phyloP scores from a whole-genome alignment of 1,284 basidiomycete species.

The Marasmius sp. region DNA sequence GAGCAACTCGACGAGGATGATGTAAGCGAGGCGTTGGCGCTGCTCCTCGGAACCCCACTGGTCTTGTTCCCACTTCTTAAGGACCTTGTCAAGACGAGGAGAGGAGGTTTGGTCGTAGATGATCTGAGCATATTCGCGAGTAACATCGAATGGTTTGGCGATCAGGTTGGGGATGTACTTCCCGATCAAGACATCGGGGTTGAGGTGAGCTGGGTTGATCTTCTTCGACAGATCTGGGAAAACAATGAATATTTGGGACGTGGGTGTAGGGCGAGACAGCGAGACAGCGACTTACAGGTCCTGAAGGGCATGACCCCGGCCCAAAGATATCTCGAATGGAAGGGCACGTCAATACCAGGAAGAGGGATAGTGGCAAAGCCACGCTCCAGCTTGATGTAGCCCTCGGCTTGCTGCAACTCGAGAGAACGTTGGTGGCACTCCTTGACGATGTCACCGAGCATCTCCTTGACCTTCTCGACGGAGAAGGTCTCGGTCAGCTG shows the following conservation, averaged over 20 bases:
- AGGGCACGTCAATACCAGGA: slow-evolving; percentile 97
- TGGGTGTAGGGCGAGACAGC: slow-evolving; percentile 8
- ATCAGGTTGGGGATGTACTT: slow-evolving; percentile 98
- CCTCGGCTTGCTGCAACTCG: slow-evolving; percentile 79
- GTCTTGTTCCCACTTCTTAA: slow-evolving; percentile 93
- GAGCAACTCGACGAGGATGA: slow-evolving; percentile 93
- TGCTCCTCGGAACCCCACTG: slow-evolving; percentile 82
- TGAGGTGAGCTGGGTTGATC: slow-evolving; percentile 87
- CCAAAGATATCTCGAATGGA: slow-evolving; percentile 99
- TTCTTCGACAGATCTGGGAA: slow-evolving; percentile 92
- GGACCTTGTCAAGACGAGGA: slow-evolving; percentile 88
- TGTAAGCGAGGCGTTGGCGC: slow-evolving; percentile 91
- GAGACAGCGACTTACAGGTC: slow-evolving; percentile 60
- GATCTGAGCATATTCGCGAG: slow-evolving; percentile 88
- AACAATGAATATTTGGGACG: slow-evolving; percentile 19
- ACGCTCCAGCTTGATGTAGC: slow-evolving; percentile 93
- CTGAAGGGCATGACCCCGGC: slow-evolving; percentile 98
- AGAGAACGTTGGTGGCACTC: slow-evolving; percentile 80
- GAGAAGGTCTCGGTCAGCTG: slow-evolving; percentile 84
- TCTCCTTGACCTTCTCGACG: slow-evolving; percentile 89
- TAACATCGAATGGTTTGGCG: slow-evolving; percentile 91
- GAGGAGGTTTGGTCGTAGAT: slow-evolving; percentile 96
- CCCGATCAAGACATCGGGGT: slow-evolving; percentile 89
- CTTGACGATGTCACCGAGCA: slow-evolving; percentile 88
- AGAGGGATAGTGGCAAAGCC: slow-evolving; percentile 96